Base-by-base conservation (phyloP, 2,329 filamentous ascomycete species). In the Aspergillus sp. region DNA sequence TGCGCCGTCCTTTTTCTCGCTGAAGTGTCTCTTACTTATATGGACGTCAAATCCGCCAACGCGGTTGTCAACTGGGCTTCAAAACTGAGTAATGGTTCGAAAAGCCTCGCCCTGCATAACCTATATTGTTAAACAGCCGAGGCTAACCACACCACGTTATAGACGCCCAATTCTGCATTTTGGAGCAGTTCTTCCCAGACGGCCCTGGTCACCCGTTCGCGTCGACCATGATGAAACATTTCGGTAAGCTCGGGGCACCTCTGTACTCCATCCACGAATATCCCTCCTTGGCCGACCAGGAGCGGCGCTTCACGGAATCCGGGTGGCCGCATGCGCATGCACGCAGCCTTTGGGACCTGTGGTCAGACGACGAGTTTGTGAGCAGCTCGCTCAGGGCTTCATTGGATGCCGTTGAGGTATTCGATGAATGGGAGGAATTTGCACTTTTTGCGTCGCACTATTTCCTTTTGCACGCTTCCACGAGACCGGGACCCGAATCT, bases 341-440 rank as follows among this genome's bases (percentile, higher is more conserved):
- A 45, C 83, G 84, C 70, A 90, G 87, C 65, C 78, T 97, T 11
- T 96, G 93, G 91, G 84, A 91, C 55, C 79, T 92, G 1, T 97
- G 93, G 93, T 85, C 83, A 11, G 85, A 90, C 63, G 78, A 85
- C 14, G 69, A 77, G 3, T 93, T 93, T 70, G 75, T 96, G 19
- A 80, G 79, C 6, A 68, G 81, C 1, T 74, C 80, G 1, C 82
- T 90, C 60, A 83, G 90, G 62, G 77, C 71, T 37, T 76, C 76
- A 11, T 75, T 97, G 14, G 88, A 96, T 65, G 69, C 77, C 1
- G 74, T 92, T 15, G 93, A 97, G 68, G 86, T 89, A 1, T 97
- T 98, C 69, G 93, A 98, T 72, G 93, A 97, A 74, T 96, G 91
- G 91, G 93, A 98, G 73, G 93, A 97, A 68, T 92, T 97, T 69